A percentile compares a stretch with the other conserved stretches of the same genome.
phyloP scores from a whole-genome alignment of 140 eudicot species.

The Cichorium intybus region DNA sequence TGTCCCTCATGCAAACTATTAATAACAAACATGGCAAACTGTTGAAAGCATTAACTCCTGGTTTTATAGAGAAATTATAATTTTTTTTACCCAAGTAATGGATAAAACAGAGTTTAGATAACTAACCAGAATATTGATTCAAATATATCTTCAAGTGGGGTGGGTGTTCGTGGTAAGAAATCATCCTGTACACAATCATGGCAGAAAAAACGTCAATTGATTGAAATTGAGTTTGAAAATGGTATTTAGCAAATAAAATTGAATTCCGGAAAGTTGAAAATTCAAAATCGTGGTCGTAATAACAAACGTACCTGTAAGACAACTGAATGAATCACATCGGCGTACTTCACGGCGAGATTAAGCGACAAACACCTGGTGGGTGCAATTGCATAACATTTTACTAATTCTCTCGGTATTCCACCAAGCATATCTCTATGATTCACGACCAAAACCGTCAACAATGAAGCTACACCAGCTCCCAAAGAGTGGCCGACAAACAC shows the following conservation, averaged over 20 bases:
- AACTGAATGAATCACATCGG: conserved; percentile 46
- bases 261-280: too few relatives aligned
- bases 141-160: conserved; percentile 77
- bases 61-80: conserved; percentile 34
- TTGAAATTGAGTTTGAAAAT: too few relatives aligned
- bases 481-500: conserved; percentile 75
- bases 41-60: conserved; percentile 68
- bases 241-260: too few relatives aligned
- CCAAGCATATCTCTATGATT: conserved; percentile 43
- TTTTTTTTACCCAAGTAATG: conserved; percentile 23
- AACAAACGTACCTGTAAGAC: conserved; percentile 36
- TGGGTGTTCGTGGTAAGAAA: conserved; percentile 76
- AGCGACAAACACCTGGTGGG: conserved; percentile 58
- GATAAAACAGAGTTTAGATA: background rate
- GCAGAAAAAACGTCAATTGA: background rate
- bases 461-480: conserved; percentile 82
- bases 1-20: conserved; percentile 72
- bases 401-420: conserved; percentile 36
- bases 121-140: conserved; percentile 77
- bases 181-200: conserved; percentile 53
- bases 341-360: conserved; percentile 61
- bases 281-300: too few relatives aligned
- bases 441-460: conserved; percentile 57
- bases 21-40: conserved; percentile 76
- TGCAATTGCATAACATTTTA: conserved; percentile 45